Conservation (phyloP, 192 early-diverging fungal genomes). For the Radiomyces spectabilis region DNA sequence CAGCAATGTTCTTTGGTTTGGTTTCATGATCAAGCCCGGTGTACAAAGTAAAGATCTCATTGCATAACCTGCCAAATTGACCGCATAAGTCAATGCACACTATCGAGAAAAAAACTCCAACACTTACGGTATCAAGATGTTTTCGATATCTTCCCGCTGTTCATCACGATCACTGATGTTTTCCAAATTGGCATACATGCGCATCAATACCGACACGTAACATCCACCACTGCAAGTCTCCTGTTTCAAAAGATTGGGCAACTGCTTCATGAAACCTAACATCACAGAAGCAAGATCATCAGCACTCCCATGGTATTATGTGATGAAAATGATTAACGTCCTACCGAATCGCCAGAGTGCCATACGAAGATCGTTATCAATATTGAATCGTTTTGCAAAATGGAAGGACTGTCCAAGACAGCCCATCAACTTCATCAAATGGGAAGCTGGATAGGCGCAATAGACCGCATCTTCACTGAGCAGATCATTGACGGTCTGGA, state of each 20-base stretch:
- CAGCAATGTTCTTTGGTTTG: conserved; percentile 59
- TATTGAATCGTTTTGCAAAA: conserved; percentile 80
- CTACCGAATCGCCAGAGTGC: conserved; percentile 63
- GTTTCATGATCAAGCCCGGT: conserved; percentile 62
- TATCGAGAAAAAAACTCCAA: background rate
- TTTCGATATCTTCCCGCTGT: conserved; percentile 27
- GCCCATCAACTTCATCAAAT: conserved; percentile 72
- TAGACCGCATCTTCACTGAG: conserved; percentile 51
- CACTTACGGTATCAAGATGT: conserved; percentile 35
- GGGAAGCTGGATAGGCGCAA: conserved; percentile 39
- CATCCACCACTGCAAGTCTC: conserved; percentile 73
- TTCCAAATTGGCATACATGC: conserved; percentile 46
- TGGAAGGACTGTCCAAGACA: conserved; percentile 72
- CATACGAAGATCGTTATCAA: conserved; percentile 65
- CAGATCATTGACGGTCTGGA: conserved; percentile 84
- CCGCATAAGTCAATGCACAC: too few species aligned
- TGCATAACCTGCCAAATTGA: conserved; percentile 41
- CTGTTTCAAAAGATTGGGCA: conserved; percentile 89
- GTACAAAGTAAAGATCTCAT: conserved; percentile 53
- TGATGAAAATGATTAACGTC: too few species aligned
- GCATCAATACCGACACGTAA: conserved; percentile 60
- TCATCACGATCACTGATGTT: conserved; percentile 30
- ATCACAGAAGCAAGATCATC: background rate
- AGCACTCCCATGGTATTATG: too few species aligned
- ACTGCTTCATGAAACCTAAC: conserved; percentile 75